These are phyloP conservation scores for Biscogniauxia mediterranea DNA, from an alignment of 2,329 filamentous ascomycete genomes.

Conservation along the genomic window DNA sequence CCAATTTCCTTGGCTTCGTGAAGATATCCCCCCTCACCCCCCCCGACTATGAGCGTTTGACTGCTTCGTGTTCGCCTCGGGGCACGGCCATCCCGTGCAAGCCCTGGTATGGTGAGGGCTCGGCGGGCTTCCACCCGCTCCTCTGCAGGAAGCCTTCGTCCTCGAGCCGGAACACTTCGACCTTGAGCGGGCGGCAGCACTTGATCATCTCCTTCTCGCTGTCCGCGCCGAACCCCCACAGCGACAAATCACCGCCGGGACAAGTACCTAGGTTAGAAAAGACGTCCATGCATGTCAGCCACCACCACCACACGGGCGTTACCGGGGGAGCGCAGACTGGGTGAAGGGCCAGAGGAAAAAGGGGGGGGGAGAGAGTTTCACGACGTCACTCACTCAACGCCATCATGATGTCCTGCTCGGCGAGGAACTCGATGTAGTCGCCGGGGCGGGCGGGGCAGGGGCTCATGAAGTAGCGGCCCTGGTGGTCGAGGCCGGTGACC, in stretches of 20 bases:
- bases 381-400: constrained; percentile 45
- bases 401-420: constrained; percentile 72
- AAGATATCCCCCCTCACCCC: neutral
- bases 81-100: constrained; percentile 59
- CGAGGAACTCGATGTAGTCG: constrained; percentile 73
- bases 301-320: constrained; percentile 3
- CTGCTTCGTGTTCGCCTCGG: constrained; percentile 24
- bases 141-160: constrained; percentile 50
- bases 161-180: constrained; percentile 67
- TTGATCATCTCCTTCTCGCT: constrained; percentile 67
- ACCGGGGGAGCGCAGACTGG: too few relatives aligned
- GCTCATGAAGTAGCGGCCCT: constrained; percentile 76
- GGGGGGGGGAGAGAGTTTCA: neutral
- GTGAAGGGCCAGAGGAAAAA: neutral
- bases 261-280: constrained; percentile 60
- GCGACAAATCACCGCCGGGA: constrained; percentile 75
- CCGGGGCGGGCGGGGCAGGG: constrained; percentile 54
- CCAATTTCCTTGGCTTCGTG: neutral
- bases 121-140: constrained; percentile 61
- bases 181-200: constrained; percentile 70
- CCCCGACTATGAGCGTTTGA: neutral
- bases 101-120: constrained; percentile 60
- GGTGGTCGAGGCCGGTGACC: constrained; percentile 71
- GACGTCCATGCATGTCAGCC: constrained; percentile 44
- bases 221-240: constrained; percentile 75